Percentiles rank a stretch among this genome's conserved stretches.
Evolutionary conservation across 2,329 filamentous ascomycete genomes (phyloP).

Genomic region (Alternaria longipes): DNA sequence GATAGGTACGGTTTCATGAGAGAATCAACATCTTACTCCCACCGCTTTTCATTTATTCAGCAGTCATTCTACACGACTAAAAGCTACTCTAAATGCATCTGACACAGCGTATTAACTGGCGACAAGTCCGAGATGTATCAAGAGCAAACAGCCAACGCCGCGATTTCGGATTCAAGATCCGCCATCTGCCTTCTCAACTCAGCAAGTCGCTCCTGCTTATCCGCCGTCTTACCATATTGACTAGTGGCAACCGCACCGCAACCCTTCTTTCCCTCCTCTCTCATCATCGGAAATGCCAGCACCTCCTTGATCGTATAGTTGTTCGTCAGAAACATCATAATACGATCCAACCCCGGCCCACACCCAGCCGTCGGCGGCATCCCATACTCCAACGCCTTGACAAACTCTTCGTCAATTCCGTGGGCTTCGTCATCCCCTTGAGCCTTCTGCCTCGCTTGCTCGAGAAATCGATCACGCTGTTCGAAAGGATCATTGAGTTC

Average conservation of each 20-base stretch:
- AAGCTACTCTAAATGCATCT: neutral
- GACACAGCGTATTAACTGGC: neutral
- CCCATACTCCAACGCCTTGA: conserved; percentile 86
- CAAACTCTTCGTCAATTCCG: conserved; percentile 94
- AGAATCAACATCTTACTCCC: neutral
- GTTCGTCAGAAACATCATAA: conserved; percentile 95
- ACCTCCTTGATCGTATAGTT: conserved; percentile 98
- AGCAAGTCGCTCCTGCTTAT: neutral
- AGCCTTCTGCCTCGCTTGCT: conserved; percentile 91
- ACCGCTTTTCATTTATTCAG: neutral
- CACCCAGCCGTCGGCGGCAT: conserved; percentile 91
- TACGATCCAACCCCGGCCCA: conserved; percentile 93
- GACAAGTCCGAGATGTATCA: neutral
- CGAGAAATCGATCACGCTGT: conserved; percentile 79
- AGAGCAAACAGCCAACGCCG: neutral
- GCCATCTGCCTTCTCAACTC: neutral
- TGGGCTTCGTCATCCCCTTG: conserved; percentile 98
- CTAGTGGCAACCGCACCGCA: neutral
- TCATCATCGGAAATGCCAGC: conserved; percentile 96
- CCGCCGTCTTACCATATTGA: neutral
- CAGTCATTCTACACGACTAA: neutral
- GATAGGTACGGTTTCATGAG: too few relatives aligned
- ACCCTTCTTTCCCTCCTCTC: conserved; percentile 62
- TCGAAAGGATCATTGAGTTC: conserved; percentile 98
- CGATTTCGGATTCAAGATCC: neutral